Conservation (phyloP, 352 stramenopile genomes). For the Phytophthora foliorum region DNA sequence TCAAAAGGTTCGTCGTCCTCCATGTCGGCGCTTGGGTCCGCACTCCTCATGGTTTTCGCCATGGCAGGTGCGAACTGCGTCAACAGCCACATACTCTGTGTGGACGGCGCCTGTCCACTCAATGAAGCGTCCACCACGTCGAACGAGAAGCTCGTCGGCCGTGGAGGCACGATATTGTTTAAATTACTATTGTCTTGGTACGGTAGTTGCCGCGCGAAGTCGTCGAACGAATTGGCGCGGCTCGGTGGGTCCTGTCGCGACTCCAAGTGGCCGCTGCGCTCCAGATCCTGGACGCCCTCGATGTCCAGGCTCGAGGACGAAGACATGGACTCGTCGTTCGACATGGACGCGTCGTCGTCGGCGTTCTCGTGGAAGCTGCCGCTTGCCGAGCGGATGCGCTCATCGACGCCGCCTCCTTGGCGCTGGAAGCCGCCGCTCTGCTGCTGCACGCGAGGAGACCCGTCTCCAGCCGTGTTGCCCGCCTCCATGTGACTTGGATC, state of each 20-base stretch:
- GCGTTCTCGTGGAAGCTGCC: conserved; percentile 29
- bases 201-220: conserved; percentile 42
- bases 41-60: conserved; percentile 48
- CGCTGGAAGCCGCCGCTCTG: conserved; percentile 16
- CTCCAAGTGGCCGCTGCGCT: conserved; percentile 9
- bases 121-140: conserved; percentile 27
- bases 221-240: conserved; percentile 37
- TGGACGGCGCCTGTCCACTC: not conserved
- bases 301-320: conserved; percentile 57
- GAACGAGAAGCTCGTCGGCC: conserved; percentile 35
- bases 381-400: conserved; percentile 41
- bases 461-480: conserved; percentile 18
- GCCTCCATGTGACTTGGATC: conserved; percentile 20
- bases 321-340: conserved; percentile 70
- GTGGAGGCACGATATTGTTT: conserved; percentile 3
- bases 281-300: conserved; percentile 27
- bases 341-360: conserved; percentile 62
- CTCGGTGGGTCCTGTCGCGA: not conserved
- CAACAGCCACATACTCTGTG: conserved; percentile 51
- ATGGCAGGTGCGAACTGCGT: conserved; percentile 64
- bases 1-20: conserved; percentile 51
- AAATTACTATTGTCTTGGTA: conserved; percentile 22
- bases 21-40: conserved; percentile 45
- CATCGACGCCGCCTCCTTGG: conserved; percentile 21
- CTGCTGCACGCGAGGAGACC: conserved; percentile 12